Evolutionary conservation across 1,284 basidiomycete genomes (phyloP).

Genomic region (Exsudoporus floridanus): DNA sequence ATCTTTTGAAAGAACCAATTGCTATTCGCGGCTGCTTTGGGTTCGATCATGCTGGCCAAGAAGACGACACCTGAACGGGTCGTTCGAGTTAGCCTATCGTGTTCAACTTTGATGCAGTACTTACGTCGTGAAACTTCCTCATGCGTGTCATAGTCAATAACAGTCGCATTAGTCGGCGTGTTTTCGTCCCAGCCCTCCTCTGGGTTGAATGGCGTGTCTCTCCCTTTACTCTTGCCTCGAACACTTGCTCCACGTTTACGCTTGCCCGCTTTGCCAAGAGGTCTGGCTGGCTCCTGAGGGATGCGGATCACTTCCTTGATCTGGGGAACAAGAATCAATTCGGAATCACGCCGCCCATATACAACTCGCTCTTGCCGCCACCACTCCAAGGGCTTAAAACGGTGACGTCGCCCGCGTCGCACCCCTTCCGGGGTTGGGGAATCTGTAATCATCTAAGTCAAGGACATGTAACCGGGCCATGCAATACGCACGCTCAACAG

Average conservation of each 20-base stretch:
- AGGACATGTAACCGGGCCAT: not conserved
- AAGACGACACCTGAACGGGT: slow-evolving; percentile 65
- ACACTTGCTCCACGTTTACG: slow-evolving; percentile 40
- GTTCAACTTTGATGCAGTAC: slow-evolving; percentile 32
- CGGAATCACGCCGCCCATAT: slow-evolving; percentile 63
- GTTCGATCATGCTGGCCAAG: slow-evolving; percentile 63
- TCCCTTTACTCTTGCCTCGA: slow-evolving; percentile 44
- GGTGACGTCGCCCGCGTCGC: slow-evolving; percentile 72
- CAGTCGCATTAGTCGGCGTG: slow-evolving; percentile 66
- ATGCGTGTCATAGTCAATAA: slow-evolving; percentile 66
- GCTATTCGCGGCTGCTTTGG: slow-evolving; percentile 56
- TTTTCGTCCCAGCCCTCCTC: slow-evolving; percentile 89
- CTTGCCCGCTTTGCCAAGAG: slow-evolving; percentile 50
- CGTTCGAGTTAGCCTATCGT: slow-evolving; percentile 1
- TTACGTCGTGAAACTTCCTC: slow-evolving; percentile 69
- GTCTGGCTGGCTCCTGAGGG: slow-evolving; percentile 62
- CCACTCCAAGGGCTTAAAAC: slow-evolving; percentile 80
- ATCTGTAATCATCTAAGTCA: slow-evolving; percentile 18
- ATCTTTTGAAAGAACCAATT: slow-evolving; percentile 90
- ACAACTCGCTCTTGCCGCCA: slow-evolving; percentile 94
- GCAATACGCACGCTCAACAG: slow-evolving; percentile 25
- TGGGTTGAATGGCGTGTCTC: slow-evolving; percentile 48
- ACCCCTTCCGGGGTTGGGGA: slow-evolving; percentile 52
- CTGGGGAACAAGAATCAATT: slow-evolving; percentile 64
- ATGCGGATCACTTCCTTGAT: slow-evolving; percentile 82